phyloP scores from a whole-genome alignment of 78 protist genomes.

The Dictyostelium citrinum region DNA sequence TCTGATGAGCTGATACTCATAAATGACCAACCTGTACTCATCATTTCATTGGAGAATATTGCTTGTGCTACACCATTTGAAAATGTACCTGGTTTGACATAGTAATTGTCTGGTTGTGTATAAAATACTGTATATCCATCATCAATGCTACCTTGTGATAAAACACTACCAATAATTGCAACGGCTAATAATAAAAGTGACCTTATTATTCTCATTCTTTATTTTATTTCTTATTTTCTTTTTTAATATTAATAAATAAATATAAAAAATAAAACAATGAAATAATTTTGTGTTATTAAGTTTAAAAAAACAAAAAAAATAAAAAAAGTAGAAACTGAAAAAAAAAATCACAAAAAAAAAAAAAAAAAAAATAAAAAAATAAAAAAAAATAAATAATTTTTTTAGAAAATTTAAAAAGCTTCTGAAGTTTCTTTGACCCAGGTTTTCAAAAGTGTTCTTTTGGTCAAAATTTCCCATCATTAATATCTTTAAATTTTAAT shows the following conservation, averaged over 20 bases:
- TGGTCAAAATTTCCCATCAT: no score
- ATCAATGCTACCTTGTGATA: background rate
- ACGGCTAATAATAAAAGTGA: background rate
- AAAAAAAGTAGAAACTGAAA: no score
- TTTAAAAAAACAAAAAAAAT: no score
- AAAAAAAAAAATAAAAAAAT: no score
- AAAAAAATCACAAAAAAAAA: no score
- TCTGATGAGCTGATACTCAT: constrained; percentile 16
- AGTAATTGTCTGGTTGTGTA: background rate
- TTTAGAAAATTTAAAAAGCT: no score
- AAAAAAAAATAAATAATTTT: no score
- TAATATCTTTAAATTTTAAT: no score
- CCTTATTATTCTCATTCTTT: background rate
- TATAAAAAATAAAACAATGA: background rate
- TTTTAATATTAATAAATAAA: background rate
- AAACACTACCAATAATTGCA: background rate
- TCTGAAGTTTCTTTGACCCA: no score
- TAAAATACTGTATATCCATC: background rate
- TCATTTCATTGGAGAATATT: constrained; percentile 38
- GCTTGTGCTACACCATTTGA: constrained; percentile 27
- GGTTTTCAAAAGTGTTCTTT: no score
- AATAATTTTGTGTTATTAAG: no score
- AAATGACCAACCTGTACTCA: constrained; percentile 76
- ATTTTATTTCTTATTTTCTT: background rate
- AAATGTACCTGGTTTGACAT: constrained; percentile 11